Conservation (phyloP, 768 basidiomycete genomes). For the Mycena galericulata region DNA sequence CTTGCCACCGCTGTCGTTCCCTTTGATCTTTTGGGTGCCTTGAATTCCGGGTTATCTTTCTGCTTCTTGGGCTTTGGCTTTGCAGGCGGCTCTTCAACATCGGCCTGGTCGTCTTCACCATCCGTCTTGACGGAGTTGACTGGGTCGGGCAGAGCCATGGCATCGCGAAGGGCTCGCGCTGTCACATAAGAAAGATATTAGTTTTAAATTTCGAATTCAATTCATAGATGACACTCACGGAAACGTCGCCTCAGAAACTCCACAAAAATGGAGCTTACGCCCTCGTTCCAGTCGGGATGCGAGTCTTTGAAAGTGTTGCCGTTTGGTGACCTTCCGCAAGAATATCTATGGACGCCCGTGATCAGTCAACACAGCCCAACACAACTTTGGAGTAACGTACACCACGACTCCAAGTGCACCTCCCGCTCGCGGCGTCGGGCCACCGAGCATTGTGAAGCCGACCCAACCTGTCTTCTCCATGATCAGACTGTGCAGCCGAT, state of each 20-base stretch:
- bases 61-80: neutral
- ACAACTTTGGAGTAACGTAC: neutral
- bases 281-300: neutral
- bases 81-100: too few relatives aligned
- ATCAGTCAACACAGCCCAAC: too few relatives aligned
- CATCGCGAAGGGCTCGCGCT: conserved; percentile 1
- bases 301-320: conserved; percentile 6
- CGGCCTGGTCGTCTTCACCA: too few relatives aligned
- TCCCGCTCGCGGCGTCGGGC: neutral
- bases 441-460: conserved; percentile 3
- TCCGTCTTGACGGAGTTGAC: neutral
- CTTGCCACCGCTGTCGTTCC: too few relatives aligned
- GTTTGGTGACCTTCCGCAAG: neutral
- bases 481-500: too few relatives aligned
- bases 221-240: neutral
- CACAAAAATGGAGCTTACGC: neutral
- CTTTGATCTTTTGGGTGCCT: too few relatives aligned
- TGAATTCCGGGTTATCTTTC: too few relatives aligned
- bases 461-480: too few relatives aligned
- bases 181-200: neutral
- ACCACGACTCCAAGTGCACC: neutral
- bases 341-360: too few relatives aligned
- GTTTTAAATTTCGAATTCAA: neutral
- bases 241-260: neutral
- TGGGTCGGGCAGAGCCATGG: neutral